Conservation (phyloP, 2,329 filamentous ascomycete species). For the Neonectria neomacrospora region DNA sequence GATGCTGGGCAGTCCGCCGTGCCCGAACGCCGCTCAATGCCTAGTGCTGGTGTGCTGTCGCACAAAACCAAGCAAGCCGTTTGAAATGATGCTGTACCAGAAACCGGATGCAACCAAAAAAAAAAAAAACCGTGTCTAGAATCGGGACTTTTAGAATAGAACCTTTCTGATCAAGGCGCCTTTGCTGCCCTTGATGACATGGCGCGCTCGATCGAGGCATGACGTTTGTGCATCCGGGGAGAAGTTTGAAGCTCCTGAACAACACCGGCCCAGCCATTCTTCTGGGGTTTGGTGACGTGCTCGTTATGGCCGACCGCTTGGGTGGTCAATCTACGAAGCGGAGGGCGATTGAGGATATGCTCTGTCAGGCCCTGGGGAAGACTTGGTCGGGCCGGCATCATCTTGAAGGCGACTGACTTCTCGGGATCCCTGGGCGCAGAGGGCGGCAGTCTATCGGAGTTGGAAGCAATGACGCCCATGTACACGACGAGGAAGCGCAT, state of each 20-base stretch:
- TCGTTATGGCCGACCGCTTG: slow-evolving; percentile 65
- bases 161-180: slow-evolving; percentile 42
- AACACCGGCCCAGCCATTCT: slow-evolving; percentile 70
- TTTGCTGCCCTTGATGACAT: slow-evolving; percentile 57
- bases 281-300: slow-evolving; percentile 58
- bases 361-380: slow-evolving; percentile 58
- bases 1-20: slow-evolving; percentile 29
- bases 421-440: slow-evolving; percentile 50
- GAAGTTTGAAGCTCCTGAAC: slow-evolving; percentile 71
- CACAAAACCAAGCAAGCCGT: slow-evolving; percentile 32
- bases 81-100: slow-evolving; percentile 32
- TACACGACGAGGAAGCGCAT: slow-evolving; percentile 74
- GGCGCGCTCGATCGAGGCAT: slow-evolving; percentile 70
- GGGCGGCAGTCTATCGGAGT: slow-evolving; percentile 50
- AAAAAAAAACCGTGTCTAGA: slow-evolving; percentile 32
- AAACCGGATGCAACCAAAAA: slow-evolving; percentile 32
- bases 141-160: slow-evolving; percentile 16
- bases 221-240: slow-evolving; percentile 69
- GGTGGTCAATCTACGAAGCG: slow-evolving; percentile 64
- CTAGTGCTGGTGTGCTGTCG: slow-evolving; percentile 31
- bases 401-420: slow-evolving; percentile 45
- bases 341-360: slow-evolving; percentile 57
- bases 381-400: slow-evolving; percentile 46
- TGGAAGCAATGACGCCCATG: slow-evolving; percentile 66
- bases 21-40: slow-evolving; percentile 39